Conservation (phyloP, 345 rosid species). For the Heritiera fomes region DNA sequence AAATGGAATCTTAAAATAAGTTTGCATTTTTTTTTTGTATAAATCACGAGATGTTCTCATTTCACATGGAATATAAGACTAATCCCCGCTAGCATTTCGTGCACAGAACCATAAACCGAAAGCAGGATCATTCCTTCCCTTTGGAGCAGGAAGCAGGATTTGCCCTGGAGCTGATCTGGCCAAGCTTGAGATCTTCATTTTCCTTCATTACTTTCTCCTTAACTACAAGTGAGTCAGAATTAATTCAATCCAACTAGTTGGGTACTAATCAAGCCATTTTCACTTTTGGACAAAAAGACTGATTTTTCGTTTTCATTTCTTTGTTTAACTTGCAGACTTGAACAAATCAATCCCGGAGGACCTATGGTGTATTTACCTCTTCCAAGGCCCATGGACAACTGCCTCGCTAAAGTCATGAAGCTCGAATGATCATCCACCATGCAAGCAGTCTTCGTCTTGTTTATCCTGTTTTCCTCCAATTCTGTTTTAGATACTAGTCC, state of each 20-base stretch:
- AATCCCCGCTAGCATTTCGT: no score
- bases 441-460: no score
- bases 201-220: constrained; percentile 37
- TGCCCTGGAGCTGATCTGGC: no score
- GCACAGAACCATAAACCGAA: constrained; percentile 30
- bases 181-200: no score
- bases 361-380: background rate
- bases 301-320: background rate
- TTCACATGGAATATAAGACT: no score
- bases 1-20: background rate
- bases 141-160: constrained; percentile 41
- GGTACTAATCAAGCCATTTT: background rate
- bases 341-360: constrained; percentile 10
- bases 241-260: background rate
- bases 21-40: background rate
- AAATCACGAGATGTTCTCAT: no score
- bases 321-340: constrained; percentile 21
- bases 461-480: background rate
- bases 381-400: constrained; percentile 12
- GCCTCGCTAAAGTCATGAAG: background rate
- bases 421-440: no score
- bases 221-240: constrained; percentile 36
- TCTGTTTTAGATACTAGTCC: background rate
- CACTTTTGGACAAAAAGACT: background rate
- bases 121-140: constrained; percentile 54